phyloP scores from a whole-genome alignment of 2,329 filamentous ascomycete genomes.

The Xylariaceae sp. region DNA sequence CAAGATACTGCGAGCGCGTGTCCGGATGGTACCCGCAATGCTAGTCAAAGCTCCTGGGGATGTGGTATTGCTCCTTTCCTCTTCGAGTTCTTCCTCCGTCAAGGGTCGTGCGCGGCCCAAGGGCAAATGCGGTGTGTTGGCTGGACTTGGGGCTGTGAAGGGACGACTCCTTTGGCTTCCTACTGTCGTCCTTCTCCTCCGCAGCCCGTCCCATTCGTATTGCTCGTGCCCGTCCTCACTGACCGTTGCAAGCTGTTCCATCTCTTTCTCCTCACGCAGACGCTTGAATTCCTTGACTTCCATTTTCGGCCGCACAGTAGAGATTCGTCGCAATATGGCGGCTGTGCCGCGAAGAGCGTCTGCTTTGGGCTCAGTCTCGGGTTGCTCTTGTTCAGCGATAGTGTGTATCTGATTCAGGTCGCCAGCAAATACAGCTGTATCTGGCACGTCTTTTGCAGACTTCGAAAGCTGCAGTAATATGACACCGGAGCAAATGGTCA shows the following conservation, averaged over 20 bases:
- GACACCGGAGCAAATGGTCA: slow-evolving; percentile 90
- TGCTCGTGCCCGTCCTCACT: slow-evolving; percentile 65
- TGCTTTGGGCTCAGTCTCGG: slow-evolving; percentile 93
- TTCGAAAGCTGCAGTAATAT: slow-evolving; percentile 94
- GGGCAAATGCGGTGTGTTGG: slow-evolving; percentile 59
- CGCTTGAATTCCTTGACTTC: slow-evolving; percentile 76
- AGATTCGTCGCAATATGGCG: slow-evolving; percentile 81
- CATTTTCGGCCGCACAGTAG: slow-evolving; percentile 68
- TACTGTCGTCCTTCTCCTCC: slow-evolving; percentile 62
- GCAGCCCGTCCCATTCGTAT: slow-evolving; percentile 88
- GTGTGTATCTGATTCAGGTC: slow-evolving; percentile 94
- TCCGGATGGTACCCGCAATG: slow-evolving; percentile 54
- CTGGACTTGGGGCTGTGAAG: slow-evolving; percentile 33
- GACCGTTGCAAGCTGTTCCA: slow-evolving; percentile 68
- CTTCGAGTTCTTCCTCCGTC: slow-evolving; percentile 57
- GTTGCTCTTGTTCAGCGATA: slow-evolving; percentile 90
- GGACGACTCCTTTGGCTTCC: slow-evolving; percentile 37
- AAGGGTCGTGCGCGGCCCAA: slow-evolving; percentile 87
- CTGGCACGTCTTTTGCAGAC: slow-evolving; percentile 94
- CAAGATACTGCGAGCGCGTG: slow-evolving; percentile 39
- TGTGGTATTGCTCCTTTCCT: slow-evolving; percentile 45
- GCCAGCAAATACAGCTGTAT: slow-evolving; percentile 85
- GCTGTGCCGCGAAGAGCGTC: slow-evolving; percentile 91
- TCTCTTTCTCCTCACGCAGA: slow-evolving; percentile 71
- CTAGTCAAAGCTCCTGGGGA: slow-evolving; percentile 49